These are phyloP conservation scores for Alternaria brassicicola DNA, from an alignment of 2,329 filamentous ascomycete genomes.

Conservation along the genomic window DNA sequence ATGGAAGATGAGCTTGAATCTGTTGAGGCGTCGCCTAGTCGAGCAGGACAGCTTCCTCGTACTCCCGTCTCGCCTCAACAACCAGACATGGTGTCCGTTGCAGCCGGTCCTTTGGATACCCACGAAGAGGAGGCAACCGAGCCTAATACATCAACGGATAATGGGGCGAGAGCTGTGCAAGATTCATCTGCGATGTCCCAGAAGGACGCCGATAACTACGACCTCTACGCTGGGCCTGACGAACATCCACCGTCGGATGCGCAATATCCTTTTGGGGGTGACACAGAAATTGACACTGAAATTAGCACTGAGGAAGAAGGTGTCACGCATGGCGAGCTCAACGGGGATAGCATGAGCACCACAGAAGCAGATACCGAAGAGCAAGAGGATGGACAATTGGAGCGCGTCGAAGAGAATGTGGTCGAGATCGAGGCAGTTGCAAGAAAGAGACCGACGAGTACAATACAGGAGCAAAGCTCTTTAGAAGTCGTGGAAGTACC, in stretches of 20 bases:
- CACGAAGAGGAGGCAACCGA: neutral
- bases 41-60: conserved; percentile 28
- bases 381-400: neutral
- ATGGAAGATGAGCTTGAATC: conserved; percentile 25
- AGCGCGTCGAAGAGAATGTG: neutral
- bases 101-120: neutral
- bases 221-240: conserved; percentile 33
- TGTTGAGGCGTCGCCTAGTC: conserved; percentile 30
- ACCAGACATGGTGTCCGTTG: conserved; percentile 3
- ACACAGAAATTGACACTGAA: conserved; percentile 40
- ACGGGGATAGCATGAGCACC: conserved; percentile 10
- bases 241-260: conserved; percentile 64
- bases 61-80: conserved; percentile 37
- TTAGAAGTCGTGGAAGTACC: conserved; percentile 3
- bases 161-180: neutral
- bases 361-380: conserved; percentile 16
- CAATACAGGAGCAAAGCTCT: conserved; percentile 1
- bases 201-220: conserved; percentile 25
- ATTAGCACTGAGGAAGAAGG: conserved; percentile 25
- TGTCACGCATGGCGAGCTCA: conserved; percentile 7
- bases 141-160: neutral
- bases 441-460: neutral
- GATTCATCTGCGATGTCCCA: neutral
- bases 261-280: conserved; percentile 48
- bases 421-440: neutral